These are phyloP conservation scores for Ustilago curta DNA, from an alignment of 1,284 basidiomycete species.

Conservation along the genomic window DNA sequence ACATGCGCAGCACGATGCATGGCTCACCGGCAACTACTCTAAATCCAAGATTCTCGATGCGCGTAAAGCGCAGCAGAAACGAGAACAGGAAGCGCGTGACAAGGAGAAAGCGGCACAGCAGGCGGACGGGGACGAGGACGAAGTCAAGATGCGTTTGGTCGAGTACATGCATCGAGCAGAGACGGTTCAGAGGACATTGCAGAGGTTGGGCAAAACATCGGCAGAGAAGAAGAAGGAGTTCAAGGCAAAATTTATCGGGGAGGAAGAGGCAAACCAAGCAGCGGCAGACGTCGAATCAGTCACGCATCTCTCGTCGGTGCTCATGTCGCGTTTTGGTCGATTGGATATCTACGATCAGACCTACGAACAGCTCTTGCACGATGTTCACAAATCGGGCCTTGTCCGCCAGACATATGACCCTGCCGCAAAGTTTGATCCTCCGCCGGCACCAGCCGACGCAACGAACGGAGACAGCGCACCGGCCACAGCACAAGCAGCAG, in stretches of 20 bases:
- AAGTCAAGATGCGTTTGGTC: conserved; percentile 70
- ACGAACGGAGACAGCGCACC: not conserved
- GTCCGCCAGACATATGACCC: conserved; percentile 66
- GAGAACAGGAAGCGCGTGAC: conserved; percentile 72
- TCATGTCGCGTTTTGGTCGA: conserved; percentile 62
- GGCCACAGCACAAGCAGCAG: not conserved
- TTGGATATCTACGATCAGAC: conserved; percentile 66
- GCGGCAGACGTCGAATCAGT: conserved; percentile 51
- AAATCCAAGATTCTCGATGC: conserved; percentile 89
- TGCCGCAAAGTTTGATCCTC: conserved; percentile 30
- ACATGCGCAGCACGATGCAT: conserved; percentile 90
- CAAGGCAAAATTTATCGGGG: conserved; percentile 72
- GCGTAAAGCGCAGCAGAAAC: conserved; percentile 73
- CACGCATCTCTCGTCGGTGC: conserved; percentile 58
- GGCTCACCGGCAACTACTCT: conserved; percentile 86
- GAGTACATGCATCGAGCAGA: conserved; percentile 86
- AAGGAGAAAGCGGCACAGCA: conserved; percentile 77
- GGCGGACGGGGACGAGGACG: conserved; percentile 76
- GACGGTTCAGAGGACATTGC: conserved; percentile 87
- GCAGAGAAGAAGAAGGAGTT: conserved; percentile 70
- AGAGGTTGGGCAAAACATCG: conserved; percentile 77
- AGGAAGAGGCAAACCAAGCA: conserved; percentile 13
- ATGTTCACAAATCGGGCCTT: conserved; percentile 58
- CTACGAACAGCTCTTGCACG: conserved; percentile 58
- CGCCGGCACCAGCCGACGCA: not conserved